Evolutionary conservation across 139 green algal genomes (phyloP), one percentile per base, ranked within the genome.

Genomic region (Penium margaritaceum): DNA sequence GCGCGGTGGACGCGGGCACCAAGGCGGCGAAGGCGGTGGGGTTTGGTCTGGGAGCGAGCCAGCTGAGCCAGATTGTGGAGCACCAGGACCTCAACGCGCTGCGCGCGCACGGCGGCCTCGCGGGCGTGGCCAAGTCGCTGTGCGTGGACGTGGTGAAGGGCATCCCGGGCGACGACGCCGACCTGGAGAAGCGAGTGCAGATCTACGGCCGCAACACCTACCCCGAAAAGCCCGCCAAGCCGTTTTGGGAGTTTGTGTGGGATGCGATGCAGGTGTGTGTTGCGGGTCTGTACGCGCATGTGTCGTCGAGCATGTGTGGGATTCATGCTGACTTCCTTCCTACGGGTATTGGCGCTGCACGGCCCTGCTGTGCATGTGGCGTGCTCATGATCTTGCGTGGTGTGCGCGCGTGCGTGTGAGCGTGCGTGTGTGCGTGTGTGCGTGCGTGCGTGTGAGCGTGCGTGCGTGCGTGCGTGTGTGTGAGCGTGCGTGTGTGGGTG

Each of bases 221-320:
- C 62, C 62, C 62, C 30, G 62, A 69, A 41, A 76, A 76, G 27
- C 37, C 37, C 0, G 27, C 30, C 24, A 76, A 67, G 37, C 29
- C 47, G n/a, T 76, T 76, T 51, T 47, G 53, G 19, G 36, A n/a
- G 21, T 76, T 68, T 68, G 47, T 76, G 6, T 76, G 68, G 68
- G 68, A 76, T 30, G 68, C 68, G 27, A 68, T 76, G 47, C 66
- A 74, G 47, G 62, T 69, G 24, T 14, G 62, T n/a, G n/a, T n/a
- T n/a, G n/a, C n/a, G n/a, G n/a, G n/a, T n/a, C n/a, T n/a, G n/a
- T n/a, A n/a, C n/a, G n/a, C n/a, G n/a, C n/a, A n/a, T n/a, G n/a
- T n/a, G n/a, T n/a, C n/a, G n/a, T n/a, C n/a, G n/a, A n/a, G n/a
- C n/a, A n/a, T n/a, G n/a, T n/a, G n/a, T n/a, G n/a, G n/a, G n/a